Evolutionary conservation across 768 basidiomycete species (phyloP), one percentile per base, ranked within the genome.

Genomic region (Pulveroboletus sp.): DNA sequence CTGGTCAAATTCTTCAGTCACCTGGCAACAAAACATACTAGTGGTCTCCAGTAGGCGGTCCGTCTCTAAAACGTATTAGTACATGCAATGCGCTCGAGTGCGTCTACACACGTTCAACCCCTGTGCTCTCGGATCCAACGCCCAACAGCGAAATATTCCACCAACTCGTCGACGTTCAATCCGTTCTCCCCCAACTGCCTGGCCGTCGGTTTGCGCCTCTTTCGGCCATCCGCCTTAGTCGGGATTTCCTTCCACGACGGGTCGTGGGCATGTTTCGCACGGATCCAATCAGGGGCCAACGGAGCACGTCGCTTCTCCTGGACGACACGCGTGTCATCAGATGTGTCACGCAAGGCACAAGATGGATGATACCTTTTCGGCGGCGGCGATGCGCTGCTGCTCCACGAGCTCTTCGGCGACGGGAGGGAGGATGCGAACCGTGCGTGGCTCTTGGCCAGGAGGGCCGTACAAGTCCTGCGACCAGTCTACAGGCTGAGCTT

Each of bases 381-480:
- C 45, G 8, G 50, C 48, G 7, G 43, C 51, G 13, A 45, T 52
- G 32, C 47, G 62, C 19, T 47, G 57, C 31, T 59, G 63, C 30
- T 62, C 63, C 29, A 49, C 56, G 34, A 64, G 45, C 27, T 64
- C 63, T 31, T 64, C 55, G 13, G 59, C 61, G 1, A 64, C 32
- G 1, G 61, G 52, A 38, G 63, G 63, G 29, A 63, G 58, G 13
- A 65, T 58, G 10, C 63, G 63, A 45, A 65, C 46, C 8, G 65
- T 45, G 9, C 49, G 58, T 26, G 56, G 63, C 22, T 63, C 58
- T 16, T n/a, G n/a, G n/a, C 63, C 59, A 2, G 59, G 63, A 24
- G 63, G 63, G 17, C 63, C 63, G 13, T 64, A 64, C 43, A 64
- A 39, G 44, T 64, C 63, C 22, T 64, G 63, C 12, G 58, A 50